Percentiles rank a stretch among this genome's conserved stretches.
Conservation (phyloP, 495 filamentous ascomycete genomes). For the Astrothelium macrocarpum region DNA sequence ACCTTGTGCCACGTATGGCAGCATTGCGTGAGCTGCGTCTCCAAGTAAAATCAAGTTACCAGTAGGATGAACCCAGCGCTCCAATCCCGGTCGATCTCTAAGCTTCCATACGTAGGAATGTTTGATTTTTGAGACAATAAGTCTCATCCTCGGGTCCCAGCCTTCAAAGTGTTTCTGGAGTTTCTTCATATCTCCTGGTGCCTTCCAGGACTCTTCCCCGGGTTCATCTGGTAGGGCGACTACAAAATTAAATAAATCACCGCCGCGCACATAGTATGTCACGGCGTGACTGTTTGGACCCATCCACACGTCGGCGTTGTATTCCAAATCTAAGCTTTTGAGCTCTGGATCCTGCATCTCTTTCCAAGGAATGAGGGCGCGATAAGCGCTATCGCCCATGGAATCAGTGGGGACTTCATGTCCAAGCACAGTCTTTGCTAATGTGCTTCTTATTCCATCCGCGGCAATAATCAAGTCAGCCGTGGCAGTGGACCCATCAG, state of each 20-base stretch:
- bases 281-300: slow-evolving; percentile 45
- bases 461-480: slow-evolving; percentile 46
- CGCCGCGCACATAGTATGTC: slow-evolving; percentile 7
- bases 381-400: slow-evolving; percentile 55
- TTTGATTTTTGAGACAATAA: slow-evolving; percentile 38
- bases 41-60: slow-evolving; percentile 39
- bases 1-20: slow-evolving; percentile 19
- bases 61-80: slow-evolving; percentile 32
- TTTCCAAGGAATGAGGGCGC: slow-evolving; percentile 45
- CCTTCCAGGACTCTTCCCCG: background rate
- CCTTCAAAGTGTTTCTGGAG: slow-evolving; percentile 29
- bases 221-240: slow-evolving; percentile 31
- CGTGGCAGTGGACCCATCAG: slow-evolving; percentile 27
- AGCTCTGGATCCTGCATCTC: slow-evolving; percentile 41
- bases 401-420: slow-evolving; percentile 34
- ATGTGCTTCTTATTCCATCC: slow-evolving; percentile 47
- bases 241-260: slow-evolving; percentile 8
- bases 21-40: slow-evolving; percentile 39
- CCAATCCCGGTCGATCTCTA: slow-evolving; percentile 30
- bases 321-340: slow-evolving; percentile 21
- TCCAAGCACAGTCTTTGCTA: slow-evolving; percentile 39
- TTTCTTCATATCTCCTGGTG: slow-evolving; percentile 3
- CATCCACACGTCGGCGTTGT: slow-evolving; percentile 30
- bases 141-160: slow-evolving; percentile 45
- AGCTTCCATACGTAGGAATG: slow-evolving; percentile 46